Conservation (phyloP, 139 green algal genomes). For the Zygnema cylindricum region DNA sequence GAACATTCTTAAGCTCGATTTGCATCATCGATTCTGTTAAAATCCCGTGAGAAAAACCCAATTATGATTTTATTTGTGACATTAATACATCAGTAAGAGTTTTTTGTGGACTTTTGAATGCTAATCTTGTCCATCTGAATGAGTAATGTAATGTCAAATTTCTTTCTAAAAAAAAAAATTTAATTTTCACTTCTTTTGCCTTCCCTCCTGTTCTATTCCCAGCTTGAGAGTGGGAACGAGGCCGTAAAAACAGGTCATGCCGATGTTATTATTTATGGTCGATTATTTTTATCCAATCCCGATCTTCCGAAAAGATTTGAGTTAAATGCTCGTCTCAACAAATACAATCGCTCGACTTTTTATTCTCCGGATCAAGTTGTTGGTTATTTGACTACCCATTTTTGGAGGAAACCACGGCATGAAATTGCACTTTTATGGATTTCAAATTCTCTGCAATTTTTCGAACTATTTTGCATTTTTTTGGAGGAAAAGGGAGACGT, state of each 20-base stretch:
- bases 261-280: slow-evolving; percentile 69
- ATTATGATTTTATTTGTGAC: no score
- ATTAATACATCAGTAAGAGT: no score
- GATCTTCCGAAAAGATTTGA: slow-evolving; percentile 77
- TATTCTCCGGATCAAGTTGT: slow-evolving; percentile 68
- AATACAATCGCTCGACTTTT: slow-evolving; percentile 82
- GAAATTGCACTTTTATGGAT: no score
- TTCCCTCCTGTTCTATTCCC: background rate
- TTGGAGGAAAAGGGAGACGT: no score
- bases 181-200: slow-evolving; percentile 13
- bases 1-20: no score
- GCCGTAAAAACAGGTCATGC: slow-evolving; percentile 64
- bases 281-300: slow-evolving; percentile 77
- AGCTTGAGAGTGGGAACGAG: slow-evolving; percentile 60
- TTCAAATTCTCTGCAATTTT: no score
- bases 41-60: no score
- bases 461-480: no score
- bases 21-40: no score
- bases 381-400: slow-evolving; percentile 86
- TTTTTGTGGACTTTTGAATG: no score
- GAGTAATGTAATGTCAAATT: no score
- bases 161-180: background rate
- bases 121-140: no score
- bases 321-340: slow-evolving; percentile 73
- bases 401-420: slow-evolving; percentile 81